phyloP scores from a whole-genome alignment of 2,329 filamentous ascomycete species.

The Microascus cirrosus region DNA sequence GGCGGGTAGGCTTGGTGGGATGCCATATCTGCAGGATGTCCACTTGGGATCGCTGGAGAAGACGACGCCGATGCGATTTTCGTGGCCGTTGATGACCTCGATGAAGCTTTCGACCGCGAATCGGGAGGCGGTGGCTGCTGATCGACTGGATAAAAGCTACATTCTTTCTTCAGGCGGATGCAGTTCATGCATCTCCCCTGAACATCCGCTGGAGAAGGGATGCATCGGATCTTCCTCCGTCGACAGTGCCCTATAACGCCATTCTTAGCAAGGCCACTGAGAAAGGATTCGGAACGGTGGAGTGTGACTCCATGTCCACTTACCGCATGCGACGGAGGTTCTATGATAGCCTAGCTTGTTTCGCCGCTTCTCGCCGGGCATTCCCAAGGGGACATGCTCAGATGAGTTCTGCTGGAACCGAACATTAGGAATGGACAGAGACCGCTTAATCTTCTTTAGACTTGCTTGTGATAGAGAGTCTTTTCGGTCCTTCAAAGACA shows the following conservation, averaged over 20 bases:
- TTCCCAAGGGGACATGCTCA: constrained; percentile 20
- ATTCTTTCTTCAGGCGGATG: constrained; percentile 88
- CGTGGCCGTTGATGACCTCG: constrained; percentile 24
- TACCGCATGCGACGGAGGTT: constrained; percentile 91
- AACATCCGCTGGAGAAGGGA: constrained; percentile 60
- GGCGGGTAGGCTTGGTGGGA: constrained; percentile 28
- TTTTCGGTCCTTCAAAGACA: constrained; percentile 22
- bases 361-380: constrained; percentile 46
- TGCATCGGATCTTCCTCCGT: constrained; percentile 84
- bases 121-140: constrained; percentile 48
- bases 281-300: background rate
- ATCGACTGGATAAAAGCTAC: constrained; percentile 84
- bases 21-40: constrained; percentile 28
- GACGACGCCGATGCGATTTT: constrained; percentile 33
- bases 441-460: constrained; percentile 30
- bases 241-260: constrained; percentile 68
- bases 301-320: constrained; percentile 38
- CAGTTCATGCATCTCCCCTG: constrained; percentile 82
- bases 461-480: constrained; percentile 22
- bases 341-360: constrained; percentile 95
- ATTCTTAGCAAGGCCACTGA: background rate
- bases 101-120: constrained; percentile 27
- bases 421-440: constrained; percentile 37
- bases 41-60: constrained; percentile 32
- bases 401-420: constrained; percentile 24